Base-by-base conservation (phyloP, 139 green algal genomes). In the Picochlorum costavermella region DNA sequence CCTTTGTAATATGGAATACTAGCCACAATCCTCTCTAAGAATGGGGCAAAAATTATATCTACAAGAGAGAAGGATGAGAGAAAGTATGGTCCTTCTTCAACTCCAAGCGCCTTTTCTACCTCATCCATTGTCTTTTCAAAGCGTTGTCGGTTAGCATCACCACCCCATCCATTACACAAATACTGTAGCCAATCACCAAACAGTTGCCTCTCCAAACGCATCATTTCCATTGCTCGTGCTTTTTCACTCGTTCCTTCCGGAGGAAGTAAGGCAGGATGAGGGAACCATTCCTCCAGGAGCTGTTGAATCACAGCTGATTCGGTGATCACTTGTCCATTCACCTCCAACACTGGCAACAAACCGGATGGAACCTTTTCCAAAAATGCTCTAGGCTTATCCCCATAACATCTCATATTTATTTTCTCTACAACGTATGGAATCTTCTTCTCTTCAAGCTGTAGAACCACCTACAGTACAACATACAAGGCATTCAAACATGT, bases 401-500 rank as follows among this genome's bases (percentile, higher is more conserved):
- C 92, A 67, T 98, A 98, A 78, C 87, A 96, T 23, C 88, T 73
- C 90, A 96, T 96, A 80, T 92, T 94, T 80, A 95, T 88, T 59
- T 95, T 93, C 60, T 92, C 81, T 3, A 95, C 77, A 5, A 56
- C 74, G 65, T 98, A 97, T 0, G 92, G 88, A 33, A 97, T 90
- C 33, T 71, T 80, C 80, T 97, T 98, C 75, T 97, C 92, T 75
- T 98, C 92, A 25, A 98, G 86, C 78, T 93, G 83, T 69, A 98
- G 72, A 79, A 87, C 92, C 3, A 95, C 78, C 31, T 86, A 81
- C 11, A 17, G 43, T 23, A 23, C 20, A 23, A 23, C 20, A 23
- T 23, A 23, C 20, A 23, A 23, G 20, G 20, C 20, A 23, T 23
- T 23, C 20, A 23, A 23, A 23, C 20, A 23, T 23, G 20, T 23